phyloP scores from a whole-genome alignment of 2,329 filamentous ascomycete genomes.

The Daldinia sp. region DNA sequence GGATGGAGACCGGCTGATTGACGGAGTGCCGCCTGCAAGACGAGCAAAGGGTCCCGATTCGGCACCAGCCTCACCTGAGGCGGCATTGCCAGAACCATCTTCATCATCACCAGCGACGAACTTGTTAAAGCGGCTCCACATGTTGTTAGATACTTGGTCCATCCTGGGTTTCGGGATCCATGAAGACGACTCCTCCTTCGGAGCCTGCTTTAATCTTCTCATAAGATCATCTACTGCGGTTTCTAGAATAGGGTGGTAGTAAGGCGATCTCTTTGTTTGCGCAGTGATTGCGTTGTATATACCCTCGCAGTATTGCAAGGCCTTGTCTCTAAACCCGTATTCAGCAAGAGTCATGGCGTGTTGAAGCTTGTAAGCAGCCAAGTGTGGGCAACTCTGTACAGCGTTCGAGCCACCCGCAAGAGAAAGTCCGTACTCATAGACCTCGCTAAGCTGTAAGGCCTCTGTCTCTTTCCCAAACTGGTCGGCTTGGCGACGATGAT shows the following conservation, averaged over 20 bases:
- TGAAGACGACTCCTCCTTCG: constrained; percentile 82
- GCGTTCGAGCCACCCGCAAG: constrained; percentile 70
- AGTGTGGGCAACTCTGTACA: constrained; percentile 76
- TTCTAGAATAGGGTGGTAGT: constrained; percentile 83
- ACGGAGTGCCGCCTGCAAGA: constrained; percentile 80
- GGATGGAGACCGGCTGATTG: constrained; percentile 79
- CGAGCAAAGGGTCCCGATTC: constrained; percentile 85
- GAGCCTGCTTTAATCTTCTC: constrained; percentile 85
- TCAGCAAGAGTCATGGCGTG: constrained; percentile 88
- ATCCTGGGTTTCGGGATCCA: constrained; percentile 97
- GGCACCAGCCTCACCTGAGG: constrained; percentile 65
- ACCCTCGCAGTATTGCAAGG: constrained; percentile 90
- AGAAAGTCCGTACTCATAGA: constrained; percentile 90
- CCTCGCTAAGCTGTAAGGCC: constrained; percentile 91
- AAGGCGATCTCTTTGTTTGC: constrained; percentile 85
- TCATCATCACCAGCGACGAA: constrained; percentile 94
- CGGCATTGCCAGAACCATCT: constrained; percentile 70
- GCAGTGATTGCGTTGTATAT: constrained; percentile 81
- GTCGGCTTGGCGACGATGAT: constrained; percentile 78
- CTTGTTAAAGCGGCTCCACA: constrained; percentile 94
- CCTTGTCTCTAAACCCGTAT: constrained; percentile 82
- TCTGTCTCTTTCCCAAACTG: constrained; percentile 85
- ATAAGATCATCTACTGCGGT: constrained; percentile 84
- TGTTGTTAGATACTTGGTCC: constrained; percentile 91
- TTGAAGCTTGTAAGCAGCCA: constrained; percentile 91